Evolutionary conservation across 78 protist species (phyloP).

Genomic region (Anaeramoeba flamelloides): DNA sequence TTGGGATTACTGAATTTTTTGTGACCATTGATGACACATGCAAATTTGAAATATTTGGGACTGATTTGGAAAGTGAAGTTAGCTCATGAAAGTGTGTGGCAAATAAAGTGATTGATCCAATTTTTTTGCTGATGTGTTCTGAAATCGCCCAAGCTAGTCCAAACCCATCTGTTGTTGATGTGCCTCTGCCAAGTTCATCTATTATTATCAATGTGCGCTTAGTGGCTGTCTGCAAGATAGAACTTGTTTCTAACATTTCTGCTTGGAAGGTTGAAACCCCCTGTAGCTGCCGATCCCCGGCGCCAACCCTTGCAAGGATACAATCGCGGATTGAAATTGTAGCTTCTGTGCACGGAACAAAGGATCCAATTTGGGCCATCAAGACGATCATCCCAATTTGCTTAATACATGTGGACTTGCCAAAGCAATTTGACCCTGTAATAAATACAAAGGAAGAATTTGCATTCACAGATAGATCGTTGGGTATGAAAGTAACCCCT

Average conservation of each 20-base stretch:
- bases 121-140: not conserved
- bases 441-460: not conserved
- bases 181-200: not conserved
- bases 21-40: too few relatives aligned
- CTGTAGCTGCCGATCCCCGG: not conserved
- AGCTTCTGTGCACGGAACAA: not conserved
- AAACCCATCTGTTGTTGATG: not conserved
- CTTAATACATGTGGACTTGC: not conserved
- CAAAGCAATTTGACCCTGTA: not conserved
- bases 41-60: not conserved
- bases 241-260: not conserved
- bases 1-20: too few relatives aligned
- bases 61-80: not conserved
- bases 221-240: not conserved
- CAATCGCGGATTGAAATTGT: not conserved
- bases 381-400: not conserved
- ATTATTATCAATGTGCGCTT: not conserved
- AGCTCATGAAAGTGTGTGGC: not conserved
- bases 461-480: not conserved
- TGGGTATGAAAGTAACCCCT: not conserved
- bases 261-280: not conserved
- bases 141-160: not conserved
- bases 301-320: not conserved
- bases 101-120: not conserved
- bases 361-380: not conserved